phyloP scores from a whole-genome alignment of 371 early-diverging fungal species.

The Mucor indicus region DNA sequence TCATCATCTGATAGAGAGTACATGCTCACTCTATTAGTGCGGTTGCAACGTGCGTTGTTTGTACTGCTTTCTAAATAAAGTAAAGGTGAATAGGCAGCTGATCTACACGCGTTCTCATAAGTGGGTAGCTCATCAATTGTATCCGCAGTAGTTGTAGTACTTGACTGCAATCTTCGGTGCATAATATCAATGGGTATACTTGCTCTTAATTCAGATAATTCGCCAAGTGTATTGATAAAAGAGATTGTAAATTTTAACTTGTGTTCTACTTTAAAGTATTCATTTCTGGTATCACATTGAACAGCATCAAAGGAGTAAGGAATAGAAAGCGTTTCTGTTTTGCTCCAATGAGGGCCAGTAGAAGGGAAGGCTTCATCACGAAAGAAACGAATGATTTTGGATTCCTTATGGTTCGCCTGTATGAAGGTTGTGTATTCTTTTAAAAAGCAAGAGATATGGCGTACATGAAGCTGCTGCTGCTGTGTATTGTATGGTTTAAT shows the following conservation, averaged over 20 bases:
- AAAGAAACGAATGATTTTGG: constrained; percentile 32
- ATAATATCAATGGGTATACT: constrained; percentile 30
- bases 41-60: no score
- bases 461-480: constrained; percentile 20
- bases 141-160: not conserved
- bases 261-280: constrained; percentile 29
- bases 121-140: constrained; percentile 18
- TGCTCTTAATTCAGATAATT: constrained; percentile 29
- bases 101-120: constrained; percentile 30
- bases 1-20: no score
- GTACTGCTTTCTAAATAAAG: not conserved
- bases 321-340: constrained; percentile 16
- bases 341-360: constrained; percentile 21
- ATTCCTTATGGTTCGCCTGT: constrained; percentile 20
- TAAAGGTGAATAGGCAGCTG: constrained; percentile 13
- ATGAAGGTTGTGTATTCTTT: constrained; percentile 37
- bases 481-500: constrained; percentile 16
- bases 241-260: constrained; percentile 36
- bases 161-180: not conserved
- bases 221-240: constrained; percentile 21
- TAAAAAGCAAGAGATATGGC: constrained; percentile 30
- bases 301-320: constrained; percentile 23
- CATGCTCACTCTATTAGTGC: no score
- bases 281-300: constrained; percentile 27
- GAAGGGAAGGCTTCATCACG: constrained; percentile 27